These are phyloP conservation scores for Torrubiellomyces zombiae DNA, from an alignment of 2,329 filamentous ascomycete genomes.

Conservation along the genomic window DNA sequence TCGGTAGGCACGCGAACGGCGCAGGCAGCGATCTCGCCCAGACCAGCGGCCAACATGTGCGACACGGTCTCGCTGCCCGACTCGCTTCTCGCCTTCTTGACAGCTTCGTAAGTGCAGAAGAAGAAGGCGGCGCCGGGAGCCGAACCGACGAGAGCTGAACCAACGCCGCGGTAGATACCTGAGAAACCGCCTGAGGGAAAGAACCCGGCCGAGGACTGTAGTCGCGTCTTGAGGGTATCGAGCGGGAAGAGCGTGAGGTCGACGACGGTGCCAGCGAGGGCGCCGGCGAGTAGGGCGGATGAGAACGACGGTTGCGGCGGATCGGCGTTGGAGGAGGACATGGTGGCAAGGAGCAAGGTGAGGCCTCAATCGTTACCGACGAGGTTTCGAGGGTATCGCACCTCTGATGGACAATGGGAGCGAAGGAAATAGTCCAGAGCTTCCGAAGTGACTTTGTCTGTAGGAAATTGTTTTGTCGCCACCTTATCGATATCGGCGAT, in stretches of 20 bases:
- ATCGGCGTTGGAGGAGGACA: slow-evolving; percentile 6
- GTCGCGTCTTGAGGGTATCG: slow-evolving; percentile 95
- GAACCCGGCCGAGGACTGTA: slow-evolving; percentile 69
- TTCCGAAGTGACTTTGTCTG: too few relatives aligned
- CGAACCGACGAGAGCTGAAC: slow-evolving; percentile 75
- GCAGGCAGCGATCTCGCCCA: slow-evolving; percentile 86
- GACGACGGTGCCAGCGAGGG: slow-evolving; percentile 83
- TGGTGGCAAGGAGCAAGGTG: too few relatives aligned
- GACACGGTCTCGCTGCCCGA: slow-evolving; percentile 21
- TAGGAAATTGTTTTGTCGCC: too few relatives aligned
- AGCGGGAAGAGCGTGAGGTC: slow-evolving; percentile 94
- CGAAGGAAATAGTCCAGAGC: too few relatives aligned
- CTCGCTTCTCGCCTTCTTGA: slow-evolving; percentile 38
- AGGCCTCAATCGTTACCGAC: too few relatives aligned
- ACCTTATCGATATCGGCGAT: too few relatives aligned
- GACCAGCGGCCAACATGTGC: slow-evolving; percentile 72
- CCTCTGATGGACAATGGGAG: too few relatives aligned
- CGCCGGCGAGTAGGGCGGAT: slow-evolving; percentile 60
- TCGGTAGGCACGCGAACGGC: slow-evolving; percentile 87
- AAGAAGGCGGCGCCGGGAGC: slow-evolving; percentile 91
- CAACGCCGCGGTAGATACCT: slow-evolving; percentile 86
- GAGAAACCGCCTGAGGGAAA: slow-evolving; percentile 72
- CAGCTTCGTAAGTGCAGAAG: slow-evolving; percentile 83
- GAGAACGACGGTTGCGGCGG: slow-evolving; percentile 41
- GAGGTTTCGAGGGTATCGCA: too few relatives aligned